These are phyloP conservation scores for Malassezia restricta DNA, from an alignment of 1,284 basidiomycete genomes.

Conservation along the genomic window DNA sequence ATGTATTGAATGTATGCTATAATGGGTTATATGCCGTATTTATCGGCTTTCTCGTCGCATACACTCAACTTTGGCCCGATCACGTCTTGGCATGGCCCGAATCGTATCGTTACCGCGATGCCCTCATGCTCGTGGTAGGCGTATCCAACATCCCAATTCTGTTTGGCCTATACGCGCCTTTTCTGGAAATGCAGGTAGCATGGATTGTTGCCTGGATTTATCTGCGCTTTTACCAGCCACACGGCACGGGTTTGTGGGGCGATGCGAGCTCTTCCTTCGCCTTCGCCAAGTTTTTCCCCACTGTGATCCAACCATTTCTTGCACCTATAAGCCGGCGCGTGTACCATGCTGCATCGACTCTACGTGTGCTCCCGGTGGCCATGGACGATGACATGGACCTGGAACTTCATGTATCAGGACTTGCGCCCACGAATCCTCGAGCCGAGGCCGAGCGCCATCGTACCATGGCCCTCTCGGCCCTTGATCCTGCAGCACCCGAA, in stretches of 20 bases:
- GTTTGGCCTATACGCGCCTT: slow-evolving; percentile 79
- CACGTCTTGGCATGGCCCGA: neutral
- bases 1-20: slow-evolving; percentile 64
- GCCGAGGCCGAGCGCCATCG: slow-evolving; percentile 49
- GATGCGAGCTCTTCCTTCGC: slow-evolving; percentile 92
- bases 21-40: slow-evolving; percentile 88
- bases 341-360: slow-evolving; percentile 53
- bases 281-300: slow-evolving; percentile 93
- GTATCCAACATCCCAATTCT: slow-evolving; percentile 79
- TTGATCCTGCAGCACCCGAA: slow-evolving; percentile 73
- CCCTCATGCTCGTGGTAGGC: slow-evolving; percentile 87
- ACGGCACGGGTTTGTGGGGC: slow-evolving; percentile 55
- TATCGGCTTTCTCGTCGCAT: slow-evolving; percentile 77
- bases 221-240: slow-evolving; percentile 86
- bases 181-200: slow-evolving; percentile 85
- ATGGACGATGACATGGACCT: slow-evolving; percentile 19
- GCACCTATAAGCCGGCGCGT: slow-evolving; percentile 57
- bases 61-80: slow-evolving; percentile 86
- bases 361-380: slow-evolving; percentile 59
- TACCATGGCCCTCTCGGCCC: slow-evolving; percentile 82
- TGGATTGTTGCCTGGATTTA: slow-evolving; percentile 94
- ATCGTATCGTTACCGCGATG: slow-evolving; percentile 41
- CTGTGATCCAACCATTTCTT: slow-evolving; percentile 58
- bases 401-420: slow-evolving; percentile 52
- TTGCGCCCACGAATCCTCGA: slow-evolving; percentile 18